Evolutionary conservation across 176 grass and related monocot species (phyloP), one percentile per base, ranked within the genome.

Genomic region (Alopecurus myosuroides): DNA sequence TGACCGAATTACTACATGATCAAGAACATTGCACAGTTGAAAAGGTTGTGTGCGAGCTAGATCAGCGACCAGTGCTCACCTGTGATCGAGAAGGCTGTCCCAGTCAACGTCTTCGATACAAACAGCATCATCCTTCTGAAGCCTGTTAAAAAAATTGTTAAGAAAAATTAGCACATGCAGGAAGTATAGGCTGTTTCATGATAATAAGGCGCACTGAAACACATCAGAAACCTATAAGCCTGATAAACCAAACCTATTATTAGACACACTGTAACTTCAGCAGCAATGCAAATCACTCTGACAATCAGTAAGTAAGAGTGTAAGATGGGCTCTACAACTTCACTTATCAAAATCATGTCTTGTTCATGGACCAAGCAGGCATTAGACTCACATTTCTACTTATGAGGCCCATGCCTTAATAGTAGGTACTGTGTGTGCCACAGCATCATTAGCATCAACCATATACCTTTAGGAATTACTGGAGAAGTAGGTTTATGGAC

Each of bases 91-190:
- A 88, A 98, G 88, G 84, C 66, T 91, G 62, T 95, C 93, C 95
- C 93, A 95, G 37, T 95, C 87, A 80, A 98, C 80, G 78, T 98
- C 96, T 92, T 98, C 96, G 18, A 88, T 36, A 78, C 91, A 95
- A 78, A 61, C 86, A 74, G 88, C 88, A 86, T 94, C 92, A 26
- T 50, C 45, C 34, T 88, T 88, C 50, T 88, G 74, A 82, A 97
- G 84, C 79, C 95, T 97, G 85, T 33, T n/a, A n/a, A n/a, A n/a
- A n/a, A n/a, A n/a, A n/a, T n/a, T n/a, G n/a, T n/a, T n/a, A n/a
- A n/a, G n/a, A 74, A 84, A 73, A 67, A 45, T 85, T 45, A 83
- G 80, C 40, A 12, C 63, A 78, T 18, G n/a, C 3, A 13, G 42
- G 28, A 60, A 75, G 41, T 31, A 44, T 41, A 88, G 31, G 55